Conservation (phyloP, 2,329 filamentous ascomycete genomes). For the Diaporthe vexans region DNA sequence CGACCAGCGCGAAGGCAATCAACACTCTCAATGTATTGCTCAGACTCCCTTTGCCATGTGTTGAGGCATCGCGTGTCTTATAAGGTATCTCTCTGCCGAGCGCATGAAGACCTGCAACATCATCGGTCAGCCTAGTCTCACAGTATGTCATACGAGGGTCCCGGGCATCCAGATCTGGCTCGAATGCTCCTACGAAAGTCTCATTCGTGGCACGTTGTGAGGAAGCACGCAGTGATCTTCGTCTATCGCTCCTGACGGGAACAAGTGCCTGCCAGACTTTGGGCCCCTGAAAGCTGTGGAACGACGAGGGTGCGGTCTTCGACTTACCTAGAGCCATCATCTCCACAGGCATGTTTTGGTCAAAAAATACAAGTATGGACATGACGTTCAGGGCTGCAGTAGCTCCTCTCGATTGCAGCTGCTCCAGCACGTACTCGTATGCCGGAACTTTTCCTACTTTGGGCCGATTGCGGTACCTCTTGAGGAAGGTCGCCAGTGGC, state of each 20-base stretch:
- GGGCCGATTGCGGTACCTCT: conserved; percentile 68
- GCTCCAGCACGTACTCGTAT: conserved; percentile 63
- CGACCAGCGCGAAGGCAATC: conserved; percentile 66
- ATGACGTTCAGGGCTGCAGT: conserved; percentile 74
- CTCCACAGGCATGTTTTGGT: conserved; percentile 75
- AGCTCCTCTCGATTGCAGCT: conserved; percentile 61
- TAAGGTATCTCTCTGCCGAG: conserved; percentile 59
- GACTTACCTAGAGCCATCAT: conserved; percentile 70
- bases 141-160: too few relatives aligned
- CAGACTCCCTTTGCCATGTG: conserved; percentile 53
- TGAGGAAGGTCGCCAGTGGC: conserved; percentile 72
- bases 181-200: background rate
- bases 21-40: conserved; percentile 65
- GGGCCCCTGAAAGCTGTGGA: background rate
- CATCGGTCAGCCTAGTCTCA: background rate
- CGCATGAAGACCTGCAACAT: conserved; percentile 56
- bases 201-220: background rate
- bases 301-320: background rate
- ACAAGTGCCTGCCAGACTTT: background rate
- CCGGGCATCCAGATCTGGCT: background rate
- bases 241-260: background rate
- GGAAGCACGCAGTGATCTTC: background rate
- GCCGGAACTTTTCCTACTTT: conserved; percentile 65
- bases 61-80: conserved; percentile 56
- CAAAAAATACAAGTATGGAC: conserved; percentile 74